Conservation (phyloP, 1,284 basidiomycete genomes). For the Boletus hoseneyae region DNA sequence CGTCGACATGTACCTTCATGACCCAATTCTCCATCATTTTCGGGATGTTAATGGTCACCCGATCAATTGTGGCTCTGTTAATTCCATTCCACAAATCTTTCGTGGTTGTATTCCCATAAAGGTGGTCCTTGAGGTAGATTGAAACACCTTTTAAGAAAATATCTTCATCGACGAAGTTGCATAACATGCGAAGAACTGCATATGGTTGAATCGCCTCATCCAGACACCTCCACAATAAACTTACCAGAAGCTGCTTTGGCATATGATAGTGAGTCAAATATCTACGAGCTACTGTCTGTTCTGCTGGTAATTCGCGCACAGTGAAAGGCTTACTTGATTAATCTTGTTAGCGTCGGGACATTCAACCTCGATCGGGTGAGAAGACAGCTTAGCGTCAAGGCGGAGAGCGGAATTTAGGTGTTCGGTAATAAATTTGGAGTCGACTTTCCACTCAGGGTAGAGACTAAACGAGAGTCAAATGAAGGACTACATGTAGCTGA, state of each 20-base stretch:
- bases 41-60: conserved; percentile 58
- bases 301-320: background rate
- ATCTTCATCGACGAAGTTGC: conserved; percentile 86
- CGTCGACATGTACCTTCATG: conserved; percentile 53
- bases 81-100: conserved; percentile 92
- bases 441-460: conserved; percentile 75
- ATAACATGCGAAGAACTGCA: conserved; percentile 89
- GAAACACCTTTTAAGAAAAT: conserved; percentile 86
- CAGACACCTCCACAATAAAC: conserved; percentile 5
- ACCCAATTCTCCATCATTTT: conserved; percentile 94
- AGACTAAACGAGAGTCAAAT: conserved; percentile 42
- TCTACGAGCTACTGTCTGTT: conserved; percentile 39
- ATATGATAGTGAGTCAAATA: conserved; percentile 85
- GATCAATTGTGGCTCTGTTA: conserved; percentile 56
- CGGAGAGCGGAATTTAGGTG: conserved; percentile 66
- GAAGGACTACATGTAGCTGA: conserved; percentile 3
- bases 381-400: conserved; percentile 88
- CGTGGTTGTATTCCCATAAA: conserved; percentile 84
- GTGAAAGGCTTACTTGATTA: conserved; percentile 53
- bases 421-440: conserved; percentile 65
- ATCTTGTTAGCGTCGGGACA: conserved; percentile 87
- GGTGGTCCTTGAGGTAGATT: conserved; percentile 86
- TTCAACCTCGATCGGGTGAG: conserved; percentile 93
- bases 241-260: conserved; percentile 81
- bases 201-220: conserved; percentile 5